Percentiles rank a stretch among this genome's conserved stretches.
These are phyloP conservation scores for Auxenochlorella protothecoides DNA, from an alignment of 139 green algal species.

Conservation along the genomic window DNA sequence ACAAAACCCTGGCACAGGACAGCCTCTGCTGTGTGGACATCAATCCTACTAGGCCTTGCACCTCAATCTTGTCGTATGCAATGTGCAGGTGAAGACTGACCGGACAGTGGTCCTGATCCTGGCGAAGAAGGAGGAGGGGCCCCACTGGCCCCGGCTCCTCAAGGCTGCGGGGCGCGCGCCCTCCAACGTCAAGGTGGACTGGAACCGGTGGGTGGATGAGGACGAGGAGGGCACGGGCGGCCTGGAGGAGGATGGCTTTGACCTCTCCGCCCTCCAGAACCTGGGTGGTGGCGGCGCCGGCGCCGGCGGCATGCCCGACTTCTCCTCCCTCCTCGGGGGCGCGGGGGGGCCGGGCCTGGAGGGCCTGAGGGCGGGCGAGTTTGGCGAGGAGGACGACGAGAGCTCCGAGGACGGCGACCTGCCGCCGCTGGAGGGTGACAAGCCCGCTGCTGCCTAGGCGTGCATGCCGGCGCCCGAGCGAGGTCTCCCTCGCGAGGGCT, in stretches of 20 bases:
- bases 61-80: too few species aligned
- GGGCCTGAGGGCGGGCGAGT: neutral
- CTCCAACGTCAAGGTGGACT: slow-evolving; percentile 45
- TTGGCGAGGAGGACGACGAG: slow-evolving; percentile 9
- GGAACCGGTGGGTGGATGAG: slow-evolving; percentile 56
- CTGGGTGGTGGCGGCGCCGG: slow-evolving; percentile 19
- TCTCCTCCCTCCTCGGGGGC: neutral
- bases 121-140: slow-evolving; percentile 44
- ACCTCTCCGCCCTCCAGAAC: slow-evolving; percentile 27
- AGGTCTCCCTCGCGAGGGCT: too few species aligned
- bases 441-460: neutral
- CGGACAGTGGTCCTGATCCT: slow-evolving; percentile 48
- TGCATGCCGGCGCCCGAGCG: too few species aligned
- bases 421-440: slow-evolving; percentile 17
- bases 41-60: too few species aligned
- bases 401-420: slow-evolving; percentile 27
- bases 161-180: slow-evolving; percentile 34
- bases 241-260: slow-evolving; percentile 19
- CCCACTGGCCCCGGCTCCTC: slow-evolving; percentile 55
- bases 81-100: neutral
- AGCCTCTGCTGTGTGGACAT: too few species aligned
- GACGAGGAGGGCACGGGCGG: slow-evolving; percentile 33
- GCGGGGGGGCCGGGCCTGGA: neutral
- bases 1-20: too few species aligned
- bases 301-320: slow-evolving; percentile 15